Base-by-base conservation (phyloP, 192 early-diverging fungal genomes). In the Haplosporangium gracile region DNA sequence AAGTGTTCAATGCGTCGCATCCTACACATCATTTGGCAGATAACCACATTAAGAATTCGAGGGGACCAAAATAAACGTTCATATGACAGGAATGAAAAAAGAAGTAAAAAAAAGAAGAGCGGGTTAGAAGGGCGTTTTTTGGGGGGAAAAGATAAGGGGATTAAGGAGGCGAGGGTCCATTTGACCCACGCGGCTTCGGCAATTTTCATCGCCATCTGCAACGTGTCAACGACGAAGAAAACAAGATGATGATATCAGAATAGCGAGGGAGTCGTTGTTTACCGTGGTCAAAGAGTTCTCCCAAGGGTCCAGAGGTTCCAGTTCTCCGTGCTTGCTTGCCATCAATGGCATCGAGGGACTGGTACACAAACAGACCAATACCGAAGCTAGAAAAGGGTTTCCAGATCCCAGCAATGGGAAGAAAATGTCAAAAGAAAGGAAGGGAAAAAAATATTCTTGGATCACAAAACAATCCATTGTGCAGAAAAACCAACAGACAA, bases 261-360 rank as follows among this genome's bases (percentile, higher is more conserved):
- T 32, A 36, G 36, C 36, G 36, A 36, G 36, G 2, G 36, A 36
- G 71, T 72, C 45, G 36, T 78, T 51, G 34, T 40, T 93, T 97
- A 83, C 97, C 95, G 75, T 99, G 98, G 89, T 99, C 98, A 91
- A 99, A 99, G 68, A 99, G 89, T 91, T 99, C 98, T 36, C 98
- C 98, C 74, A 99, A 82, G 29, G 98, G 98, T 29, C 96, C 95
- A 0, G 94, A 94, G 10, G 96, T 92, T 68, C 95, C 95, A 29
- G 97, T 98, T 68, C 96, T 91, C 68, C 98, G 91, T 29, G 98
- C 98, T 87, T 99, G 98, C 88, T 98, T 98, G 32, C 98, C 98
- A 80, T 99, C 98, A 87, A 99, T 96, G 39, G 96, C 96, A 84
- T 99, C 97, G 72, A 97, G 91, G 34, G 95, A 95, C 82, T 95